phyloP scores from a whole-genome alignment of 2,329 filamentous ascomycete species.

The Pyrenophora tritici-repentis region DNA sequence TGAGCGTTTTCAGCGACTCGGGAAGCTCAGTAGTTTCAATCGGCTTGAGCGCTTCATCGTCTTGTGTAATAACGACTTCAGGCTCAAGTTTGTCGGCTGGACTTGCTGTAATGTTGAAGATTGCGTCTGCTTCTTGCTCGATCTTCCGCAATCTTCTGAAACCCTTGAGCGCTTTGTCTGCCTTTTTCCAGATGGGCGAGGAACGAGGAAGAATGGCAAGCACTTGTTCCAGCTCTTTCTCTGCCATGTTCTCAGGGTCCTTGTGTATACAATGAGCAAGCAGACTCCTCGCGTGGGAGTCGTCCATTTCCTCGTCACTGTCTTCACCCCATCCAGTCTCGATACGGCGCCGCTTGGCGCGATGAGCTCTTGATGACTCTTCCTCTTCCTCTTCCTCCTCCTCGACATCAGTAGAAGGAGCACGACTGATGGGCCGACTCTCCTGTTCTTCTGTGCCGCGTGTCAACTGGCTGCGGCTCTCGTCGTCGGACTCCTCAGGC shows the following conservation, averaged over 20 bases:
- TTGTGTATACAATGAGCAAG: slow-evolving; percentile 57
- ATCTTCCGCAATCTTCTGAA: slow-evolving; percentile 72
- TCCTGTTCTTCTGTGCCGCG: slow-evolving; percentile 85
- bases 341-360: slow-evolving; percentile 53
- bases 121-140: slow-evolving; percentile 81
- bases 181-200: slow-evolving; percentile 75
- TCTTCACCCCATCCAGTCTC: slow-evolving; percentile 54
- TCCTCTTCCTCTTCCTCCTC: slow-evolving; percentile 51
- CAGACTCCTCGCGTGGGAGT: slow-evolving; percentile 52
- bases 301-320: slow-evolving; percentile 56
- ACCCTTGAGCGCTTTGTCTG: slow-evolving; percentile 61
- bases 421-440: slow-evolving; percentile 77
- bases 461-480: slow-evolving; percentile 68
- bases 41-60: slow-evolving; percentile 49
- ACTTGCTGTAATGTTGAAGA: slow-evolving; percentile 56
- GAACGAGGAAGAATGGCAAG: slow-evolving; percentile 59
- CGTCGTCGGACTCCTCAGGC: slow-evolving; percentile 83
- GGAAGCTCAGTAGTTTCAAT: slow-evolving; percentile 46
- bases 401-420: slow-evolving; percentile 57
- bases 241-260: slow-evolving; percentile 72
- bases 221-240: slow-evolving; percentile 64
- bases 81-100: slow-evolving; percentile 51
- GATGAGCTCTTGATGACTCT: slow-evolving; percentile 52
- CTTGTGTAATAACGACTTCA: slow-evolving; percentile 47
- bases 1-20: slow-evolving; percentile 28